phyloP scores from a whole-genome alignment of 306 rosid species.

The Dalbergia cochinchinensis region DNA sequence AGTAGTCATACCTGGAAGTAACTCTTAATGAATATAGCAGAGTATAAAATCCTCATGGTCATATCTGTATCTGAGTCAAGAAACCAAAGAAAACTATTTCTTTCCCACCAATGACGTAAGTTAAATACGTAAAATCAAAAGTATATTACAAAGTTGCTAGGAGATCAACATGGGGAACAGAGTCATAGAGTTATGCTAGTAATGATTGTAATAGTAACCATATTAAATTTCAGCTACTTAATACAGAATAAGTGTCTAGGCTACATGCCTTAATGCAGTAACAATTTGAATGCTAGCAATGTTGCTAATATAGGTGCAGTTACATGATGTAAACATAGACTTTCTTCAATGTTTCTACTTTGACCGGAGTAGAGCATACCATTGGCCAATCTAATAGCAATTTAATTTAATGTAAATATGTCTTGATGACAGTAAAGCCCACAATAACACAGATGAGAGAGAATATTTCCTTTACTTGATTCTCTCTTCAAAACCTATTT shows the following conservation, averaged over 20 bases:
- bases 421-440: conserved; percentile 3
- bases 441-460: conserved; percentile 8
- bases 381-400: conserved; percentile 1
- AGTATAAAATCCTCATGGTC: conserved; percentile 84
- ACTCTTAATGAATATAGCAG: conserved; percentile 70
- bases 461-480: not conserved
- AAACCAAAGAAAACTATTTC: conserved; percentile 42
- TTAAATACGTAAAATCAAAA: conserved; percentile 35
- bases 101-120: conserved; percentile 24
- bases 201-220: conserved; percentile 14
- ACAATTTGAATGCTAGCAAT: not conserved
- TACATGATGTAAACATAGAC: not conserved
- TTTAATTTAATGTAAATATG: not conserved
- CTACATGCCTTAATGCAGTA: not conserved
- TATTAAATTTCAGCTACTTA: conserved; percentile 18
- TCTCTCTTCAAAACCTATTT: too few relatives aligned
- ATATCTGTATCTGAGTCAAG: conserved; percentile 83
- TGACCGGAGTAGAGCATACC: conserved; percentile 6
- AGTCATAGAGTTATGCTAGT: not conserved
- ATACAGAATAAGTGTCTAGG: conserved; percentile 28
- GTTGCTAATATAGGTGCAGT: conserved; percentile 3
- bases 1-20: conserved; percentile 78
- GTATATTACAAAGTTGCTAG: conserved; percentile 14
- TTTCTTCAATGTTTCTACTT: not conserved
- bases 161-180: not conserved